Evolutionary conservation across 495 filamentous ascomycete species (phyloP).

Genomic region (Podospora pseudopauciseta): DNA sequence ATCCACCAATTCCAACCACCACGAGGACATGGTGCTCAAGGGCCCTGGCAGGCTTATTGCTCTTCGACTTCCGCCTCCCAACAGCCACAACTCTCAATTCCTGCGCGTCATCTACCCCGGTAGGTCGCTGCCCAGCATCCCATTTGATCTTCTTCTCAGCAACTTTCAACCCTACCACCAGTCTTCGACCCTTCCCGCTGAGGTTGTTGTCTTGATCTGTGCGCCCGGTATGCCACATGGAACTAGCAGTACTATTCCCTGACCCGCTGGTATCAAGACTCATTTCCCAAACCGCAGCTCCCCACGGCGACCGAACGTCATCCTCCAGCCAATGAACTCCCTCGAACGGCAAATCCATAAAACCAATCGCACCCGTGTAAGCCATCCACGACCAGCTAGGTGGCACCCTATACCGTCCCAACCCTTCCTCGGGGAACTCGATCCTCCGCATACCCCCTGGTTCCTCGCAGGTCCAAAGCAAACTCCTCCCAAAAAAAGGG

Average conservation of each 20-base stretch:
- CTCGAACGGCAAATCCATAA: conserved; percentile 13
- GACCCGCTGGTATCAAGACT: background rate
- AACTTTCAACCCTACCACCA: background rate
- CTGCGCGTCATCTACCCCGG: background rate
- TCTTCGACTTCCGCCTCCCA: background rate
- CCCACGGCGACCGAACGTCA: conserved; percentile 9
- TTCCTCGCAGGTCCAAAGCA: conserved; percentile 23
- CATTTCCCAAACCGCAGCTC: background rate
- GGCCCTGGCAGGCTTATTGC: background rate
- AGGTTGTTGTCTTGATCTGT: background rate
- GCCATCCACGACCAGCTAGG: conserved; percentile 30
- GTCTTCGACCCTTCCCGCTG: background rate
- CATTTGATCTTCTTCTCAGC: background rate
- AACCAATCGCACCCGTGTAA: conserved; percentile 24
- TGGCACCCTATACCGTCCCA: background rate
- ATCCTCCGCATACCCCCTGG: conserved; percentile 8
- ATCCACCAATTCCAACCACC: background rate
- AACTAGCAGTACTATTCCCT: background rate
- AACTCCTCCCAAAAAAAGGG: conserved; percentile 18
- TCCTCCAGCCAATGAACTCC: conserved; percentile 21
- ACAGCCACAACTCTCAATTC: background rate
- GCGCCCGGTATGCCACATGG: background rate
- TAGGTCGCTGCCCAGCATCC: background rate
- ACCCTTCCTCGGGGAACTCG: conserved; percentile 11
- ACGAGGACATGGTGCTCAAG: background rate